A percentile compares a stretch with the other conserved stretches of the same genome.
These are phyloP conservation scores for Amanita rimosa DNA, from an alignment of 768 basidiomycete species.

Conservation along the genomic window DNA sequence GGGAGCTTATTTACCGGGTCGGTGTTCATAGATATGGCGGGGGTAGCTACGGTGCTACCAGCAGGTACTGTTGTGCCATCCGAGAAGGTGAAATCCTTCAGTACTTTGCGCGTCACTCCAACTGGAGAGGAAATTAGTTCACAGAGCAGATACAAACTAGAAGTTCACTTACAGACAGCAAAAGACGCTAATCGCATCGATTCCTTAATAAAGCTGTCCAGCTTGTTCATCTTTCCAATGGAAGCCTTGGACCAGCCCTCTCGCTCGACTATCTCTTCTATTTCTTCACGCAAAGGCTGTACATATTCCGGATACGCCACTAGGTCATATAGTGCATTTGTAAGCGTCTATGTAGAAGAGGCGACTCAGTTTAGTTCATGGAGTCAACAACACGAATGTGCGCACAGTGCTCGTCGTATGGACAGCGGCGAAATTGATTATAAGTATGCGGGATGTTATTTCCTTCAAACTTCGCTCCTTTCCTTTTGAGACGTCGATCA, in stretches of 20 bases:
- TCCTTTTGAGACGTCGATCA: constrained; percentile 25
- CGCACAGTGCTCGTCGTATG: constrained; percentile 32
- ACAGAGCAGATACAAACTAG: constrained; percentile 10
- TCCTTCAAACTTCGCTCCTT: constrained; percentile 16
- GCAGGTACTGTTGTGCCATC: no score
- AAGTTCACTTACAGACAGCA: constrained; percentile 10
- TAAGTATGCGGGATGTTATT: constrained; percentile 22
- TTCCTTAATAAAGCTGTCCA: constrained; percentile 38
- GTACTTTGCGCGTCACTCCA: constrained; percentile 15
- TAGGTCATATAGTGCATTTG: constrained; percentile 25
- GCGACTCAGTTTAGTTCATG: not conserved
- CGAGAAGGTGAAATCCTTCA: no score
- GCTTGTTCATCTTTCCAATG: constrained; percentile 25
- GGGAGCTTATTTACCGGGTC: not conserved
- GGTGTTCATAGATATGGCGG: no score
- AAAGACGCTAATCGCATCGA: constrained; percentile 18
- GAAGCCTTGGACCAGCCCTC: constrained; percentile 27
- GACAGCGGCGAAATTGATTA: constrained; percentile 29
- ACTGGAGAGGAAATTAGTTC: constrained; percentile 11
- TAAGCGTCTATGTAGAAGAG: constrained; percentile 19
- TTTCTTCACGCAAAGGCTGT: constrained; percentile 28
- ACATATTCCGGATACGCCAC: constrained; percentile 22
- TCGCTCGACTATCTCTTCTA: constrained; percentile 21
- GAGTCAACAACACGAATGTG: no score
- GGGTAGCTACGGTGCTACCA: no score